Conservation (phyloP, 2,329 filamentous ascomycete species). For the Sarocladium kiliense region DNA sequence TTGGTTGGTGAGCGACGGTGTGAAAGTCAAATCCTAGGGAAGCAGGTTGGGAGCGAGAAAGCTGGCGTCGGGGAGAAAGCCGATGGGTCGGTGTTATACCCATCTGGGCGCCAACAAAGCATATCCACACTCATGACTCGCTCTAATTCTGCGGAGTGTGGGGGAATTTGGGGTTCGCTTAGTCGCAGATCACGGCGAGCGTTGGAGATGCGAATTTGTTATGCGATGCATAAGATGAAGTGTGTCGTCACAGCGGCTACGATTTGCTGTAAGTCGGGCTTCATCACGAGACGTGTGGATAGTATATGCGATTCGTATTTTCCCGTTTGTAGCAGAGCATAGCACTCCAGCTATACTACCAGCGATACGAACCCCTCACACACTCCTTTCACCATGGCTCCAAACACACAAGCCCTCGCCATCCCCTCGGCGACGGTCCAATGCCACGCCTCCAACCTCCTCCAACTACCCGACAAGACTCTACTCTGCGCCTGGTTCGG, state of each 20-base stretch:
- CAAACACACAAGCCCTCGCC: slow-evolving; percentile 8
- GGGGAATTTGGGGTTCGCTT: not conserved
- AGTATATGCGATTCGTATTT: no score
- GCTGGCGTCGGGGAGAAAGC: not conserved
- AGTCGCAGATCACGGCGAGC: not conserved
- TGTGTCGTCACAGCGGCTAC: not conserved
- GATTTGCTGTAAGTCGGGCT: not conserved
- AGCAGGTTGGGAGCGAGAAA: not conserved
- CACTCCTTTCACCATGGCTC: not conserved
- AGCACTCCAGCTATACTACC: no score
- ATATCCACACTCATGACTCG: not conserved
- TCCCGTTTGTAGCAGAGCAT: no score
- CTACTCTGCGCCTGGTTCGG: slow-evolving; percentile 40
- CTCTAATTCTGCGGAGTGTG: not conserved
- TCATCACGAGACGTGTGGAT: not conserved
- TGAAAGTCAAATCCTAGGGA: no score
- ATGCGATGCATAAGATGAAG: not conserved
- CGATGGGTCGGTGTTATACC: not conserved
- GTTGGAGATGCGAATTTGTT: not conserved
- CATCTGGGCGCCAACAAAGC: not conserved
- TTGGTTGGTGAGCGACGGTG: no score
- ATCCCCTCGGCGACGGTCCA: slow-evolving; percentile 35
- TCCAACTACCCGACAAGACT: slow-evolving; percentile 32
- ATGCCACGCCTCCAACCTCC: slow-evolving; percentile 39
- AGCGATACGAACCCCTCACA: not conserved